Base-by-base conservation (phyloP, 805 yeast genomes). In the Hanseniaspora valbyensis region DNA sequence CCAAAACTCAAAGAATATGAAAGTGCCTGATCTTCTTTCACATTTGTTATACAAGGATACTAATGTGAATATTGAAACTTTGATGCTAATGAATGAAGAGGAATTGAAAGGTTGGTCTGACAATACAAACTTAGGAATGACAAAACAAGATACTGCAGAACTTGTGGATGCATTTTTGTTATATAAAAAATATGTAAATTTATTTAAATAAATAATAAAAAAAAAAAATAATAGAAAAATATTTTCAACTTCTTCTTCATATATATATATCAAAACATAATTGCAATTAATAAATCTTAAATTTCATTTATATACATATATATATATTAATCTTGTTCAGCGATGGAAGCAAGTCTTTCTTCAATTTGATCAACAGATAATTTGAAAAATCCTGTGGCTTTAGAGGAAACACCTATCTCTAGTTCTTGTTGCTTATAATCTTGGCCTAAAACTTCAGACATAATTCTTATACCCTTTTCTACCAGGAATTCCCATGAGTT, bases 401-500 rank as follows among this genome's bases (percentile, higher is more conserved):
- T 69, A 2, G 83, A 72, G 25, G 95, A 95, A 42, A 89, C 83
- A 49, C 96, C 98, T 54, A 92, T 75, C 70, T 92, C 98, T 52
- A 92, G 71, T 62, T 92, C 98, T 61, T 83, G 83, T 67, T 88
- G 89, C 58, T 95, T 78, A 66, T 92, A 90, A 60, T 92, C 98
- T 2, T 95, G 87, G 44, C 94, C 88, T 57, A 92, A 71, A 1
- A 90, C 83, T 52, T 85, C 82, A 58, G 94, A 82, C 66, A 92
- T 74, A 8, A 94, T 83, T 36, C 83, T 76, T 56, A 92, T 88
- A 26, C 89, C 95, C 64, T 81, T 78, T 66, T 92, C 98, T 13
- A 87, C 95, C 16, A 89, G 87, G 49, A 77, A 76, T 61, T 80
- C 80, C 95, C 95, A 85, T 12, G 40, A 39, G n/a, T 22, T 22